Percentiles rank a stretch among this genome's conserved stretches.
Evolutionary conservation across 2,329 filamentous ascomycete species (phyloP).

Genomic region (Sporothrix humicola): DNA sequence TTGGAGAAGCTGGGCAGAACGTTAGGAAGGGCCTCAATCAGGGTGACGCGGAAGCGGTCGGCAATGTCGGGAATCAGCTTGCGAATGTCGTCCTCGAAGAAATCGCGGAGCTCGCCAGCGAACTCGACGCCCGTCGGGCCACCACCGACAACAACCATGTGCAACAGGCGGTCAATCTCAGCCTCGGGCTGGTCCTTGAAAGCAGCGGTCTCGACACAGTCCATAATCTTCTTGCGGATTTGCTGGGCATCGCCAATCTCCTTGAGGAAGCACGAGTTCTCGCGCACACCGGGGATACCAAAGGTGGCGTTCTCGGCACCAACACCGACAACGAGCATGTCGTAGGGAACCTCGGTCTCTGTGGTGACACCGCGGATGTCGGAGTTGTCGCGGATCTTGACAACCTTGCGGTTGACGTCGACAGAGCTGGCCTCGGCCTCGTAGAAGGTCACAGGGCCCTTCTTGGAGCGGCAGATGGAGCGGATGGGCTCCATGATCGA

Average conservation of each 20-base stretch:
- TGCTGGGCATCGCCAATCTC: slow-evolving; percentile 95
- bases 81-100: slow-evolving; percentile 97
- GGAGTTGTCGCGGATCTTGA: slow-evolving; percentile 90
- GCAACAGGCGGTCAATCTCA: slow-evolving; percentile 90
- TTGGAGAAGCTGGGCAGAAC: slow-evolving; percentile 98
- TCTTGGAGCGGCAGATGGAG: slow-evolving; percentile 94
- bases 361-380: slow-evolving; percentile 84
- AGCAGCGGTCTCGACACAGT: slow-evolving; percentile 96
- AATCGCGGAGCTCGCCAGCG: slow-evolving; percentile 96
- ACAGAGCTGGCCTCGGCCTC: slow-evolving; percentile 97
- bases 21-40: slow-evolving; percentile 95
- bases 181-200: slow-evolving; percentile 94
- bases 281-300: slow-evolving; percentile 91
- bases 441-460: slow-evolving; percentile 91
- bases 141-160: slow-evolving; percentile 96
- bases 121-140: slow-evolving; percentile 98
- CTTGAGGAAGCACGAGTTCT: slow-evolving; percentile 97
- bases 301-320: slow-evolving; percentile 99
- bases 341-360: slow-evolving; percentile 90
- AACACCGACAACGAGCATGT: slow-evolving; percentile 97
- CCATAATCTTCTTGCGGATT: slow-evolving; percentile 99
- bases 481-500: slow-evolving; percentile 99
- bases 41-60: slow-evolving; percentile 93
- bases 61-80: slow-evolving; percentile 97
- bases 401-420: slow-evolving; percentile 85